Percentiles rank a stretch among this genome's conserved stretches.
These are phyloP conservation scores for Sonneratia caseolaris DNA, from an alignment of 345 rosid genomes.

Conservation along the genomic window DNA sequence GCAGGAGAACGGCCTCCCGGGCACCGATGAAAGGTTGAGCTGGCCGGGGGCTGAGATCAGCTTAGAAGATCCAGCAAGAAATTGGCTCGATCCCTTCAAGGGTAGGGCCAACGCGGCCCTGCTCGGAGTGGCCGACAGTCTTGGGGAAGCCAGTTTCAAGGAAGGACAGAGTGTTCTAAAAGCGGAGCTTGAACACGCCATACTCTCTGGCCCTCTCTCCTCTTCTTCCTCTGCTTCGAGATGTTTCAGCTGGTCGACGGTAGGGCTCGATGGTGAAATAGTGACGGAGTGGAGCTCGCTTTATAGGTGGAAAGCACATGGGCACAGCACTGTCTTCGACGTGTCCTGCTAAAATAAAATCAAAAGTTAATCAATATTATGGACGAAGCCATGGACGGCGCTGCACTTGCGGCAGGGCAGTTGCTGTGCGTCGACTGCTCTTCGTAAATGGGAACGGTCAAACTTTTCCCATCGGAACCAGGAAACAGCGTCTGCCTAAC, in stretches of 20 bases:
- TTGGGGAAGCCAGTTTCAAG: not conserved
- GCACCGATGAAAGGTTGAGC: not conserved
- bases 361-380: too few relatives aligned
- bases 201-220: not conserved
- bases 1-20: conserved; percentile 8
- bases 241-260: not conserved
- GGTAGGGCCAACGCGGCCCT: not conserved
- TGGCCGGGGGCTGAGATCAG: conserved; percentile 1
- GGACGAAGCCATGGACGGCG: not conserved
- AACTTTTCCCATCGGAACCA: not conserved
- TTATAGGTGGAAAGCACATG: not conserved
- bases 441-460: not conserved
- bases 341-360: not conserved
- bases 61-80: not conserved
- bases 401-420: not conserved
- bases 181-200: conserved; percentile 6
- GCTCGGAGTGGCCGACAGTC: not conserved
- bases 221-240: not conserved
- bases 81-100: conserved; percentile 3
- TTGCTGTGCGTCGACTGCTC: not conserved
- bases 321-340: not conserved
- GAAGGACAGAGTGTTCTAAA: not conserved
- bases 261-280: not conserved
- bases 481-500: not conserved
- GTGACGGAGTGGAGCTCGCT: not conserved